These are phyloP conservation scores for Linderniella brevidens DNA, from an alignment of 257 asterid species.

Conservation along the genomic window DNA sequence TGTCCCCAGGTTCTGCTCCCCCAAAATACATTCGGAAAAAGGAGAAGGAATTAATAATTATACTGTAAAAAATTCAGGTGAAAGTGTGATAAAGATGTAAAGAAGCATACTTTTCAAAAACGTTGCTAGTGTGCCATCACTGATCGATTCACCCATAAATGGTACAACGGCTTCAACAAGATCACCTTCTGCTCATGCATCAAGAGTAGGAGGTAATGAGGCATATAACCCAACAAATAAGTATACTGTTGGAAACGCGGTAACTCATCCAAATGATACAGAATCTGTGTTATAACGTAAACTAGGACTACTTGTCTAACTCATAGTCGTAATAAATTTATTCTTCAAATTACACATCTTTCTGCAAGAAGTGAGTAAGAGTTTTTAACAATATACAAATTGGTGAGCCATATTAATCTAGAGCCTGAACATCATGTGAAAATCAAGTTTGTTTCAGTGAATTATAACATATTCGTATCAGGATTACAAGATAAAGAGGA, in stretches of 20 bases:
- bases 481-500: conserved; percentile 3
- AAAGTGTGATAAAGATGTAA: conserved; percentile 4
- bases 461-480: background rate
- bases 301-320: too few species aligned
- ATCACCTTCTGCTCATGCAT: conserved; percentile 39
- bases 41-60: conserved; percentile 7
- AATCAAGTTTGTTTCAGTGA: too few species aligned
- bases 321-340: too few species aligned
- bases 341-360: too few species aligned
- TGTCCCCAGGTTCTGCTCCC: conserved; percentile 70
- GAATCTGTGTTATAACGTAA: too few species aligned
- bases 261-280: too few species aligned
- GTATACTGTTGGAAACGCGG: too few species aligned
- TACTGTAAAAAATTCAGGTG: conserved; percentile 3
- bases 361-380: too few species aligned
- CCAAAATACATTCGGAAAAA: conserved; percentile 6
- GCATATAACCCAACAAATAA: too few species aligned
- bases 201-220: background rate
- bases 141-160: conserved; percentile 91
- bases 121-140: conserved; percentile 73
- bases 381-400: too few species aligned
- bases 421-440: too few species aligned
- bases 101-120: conserved; percentile 62
- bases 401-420: too few species aligned
- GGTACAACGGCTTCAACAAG: conserved; percentile 86